phyloP scores from a whole-genome alignment of 768 basidiomycete species.

The Pleurotus citrinopileatus region DNA sequence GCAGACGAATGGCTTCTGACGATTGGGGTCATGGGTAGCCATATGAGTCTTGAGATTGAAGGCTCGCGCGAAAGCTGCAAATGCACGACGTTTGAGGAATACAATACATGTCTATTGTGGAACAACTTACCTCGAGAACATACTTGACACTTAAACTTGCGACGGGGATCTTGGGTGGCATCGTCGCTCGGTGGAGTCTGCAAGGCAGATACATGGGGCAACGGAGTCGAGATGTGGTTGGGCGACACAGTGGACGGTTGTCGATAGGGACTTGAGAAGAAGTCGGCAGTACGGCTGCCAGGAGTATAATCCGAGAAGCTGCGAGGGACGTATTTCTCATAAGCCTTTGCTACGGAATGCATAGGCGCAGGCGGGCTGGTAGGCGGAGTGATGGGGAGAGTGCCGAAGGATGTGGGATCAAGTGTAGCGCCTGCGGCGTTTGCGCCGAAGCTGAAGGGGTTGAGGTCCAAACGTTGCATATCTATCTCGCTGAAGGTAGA shows the following conservation, averaged over 20 bases:
- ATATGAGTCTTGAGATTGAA: slow-evolving; percentile 96
- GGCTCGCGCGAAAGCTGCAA: slow-evolving; percentile 82
- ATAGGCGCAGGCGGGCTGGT: slow-evolving; percentile 43
- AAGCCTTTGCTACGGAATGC: slow-evolving; percentile 26
- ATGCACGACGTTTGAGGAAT: slow-evolving; percentile 13
- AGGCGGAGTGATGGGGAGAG: slow-evolving; percentile 56
- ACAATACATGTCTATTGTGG: slow-evolving; percentile 1
- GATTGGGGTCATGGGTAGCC: slow-evolving; percentile 91
- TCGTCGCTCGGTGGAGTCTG: slow-evolving; percentile 38
- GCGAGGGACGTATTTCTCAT: slow-evolving; percentile 39
- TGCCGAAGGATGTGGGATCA: slow-evolving; percentile 58
- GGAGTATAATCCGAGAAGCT: slow-evolving; percentile 71
- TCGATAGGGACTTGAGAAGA: slow-evolving; percentile 39
- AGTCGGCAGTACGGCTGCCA: slow-evolving; percentile 42
- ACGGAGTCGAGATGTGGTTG: slow-evolving; percentile 47
- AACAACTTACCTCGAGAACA: slow-evolving; percentile 65
- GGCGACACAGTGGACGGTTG: slow-evolving; percentile 54
- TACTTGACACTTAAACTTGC: slow-evolving; percentile 72
- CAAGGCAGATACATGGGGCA: slow-evolving; percentile 43
- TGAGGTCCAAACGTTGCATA: slow-evolving; percentile 50
- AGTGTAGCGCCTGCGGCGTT: slow-evolving; percentile 38
- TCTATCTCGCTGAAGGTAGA: slow-evolving; percentile 75
- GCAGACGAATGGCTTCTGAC: slow-evolving; percentile 87
- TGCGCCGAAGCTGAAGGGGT: slow-evolving; percentile 20
- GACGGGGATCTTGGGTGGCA: slow-evolving; percentile 63